Conservation (phyloP, 306 rosid genomes). For the Rosa rugosa region DNA sequence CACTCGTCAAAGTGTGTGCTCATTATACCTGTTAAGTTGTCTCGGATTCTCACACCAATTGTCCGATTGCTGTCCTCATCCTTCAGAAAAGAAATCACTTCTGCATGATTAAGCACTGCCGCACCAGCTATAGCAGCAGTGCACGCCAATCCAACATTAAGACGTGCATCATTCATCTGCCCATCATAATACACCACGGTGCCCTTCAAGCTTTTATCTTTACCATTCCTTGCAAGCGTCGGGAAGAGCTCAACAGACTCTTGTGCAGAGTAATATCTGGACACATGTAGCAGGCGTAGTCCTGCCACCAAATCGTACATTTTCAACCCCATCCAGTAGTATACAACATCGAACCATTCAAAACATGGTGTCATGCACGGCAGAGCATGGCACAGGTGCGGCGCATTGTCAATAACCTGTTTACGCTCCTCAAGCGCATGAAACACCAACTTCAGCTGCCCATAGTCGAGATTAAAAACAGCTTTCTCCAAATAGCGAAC, state of each 20-base stretch:
- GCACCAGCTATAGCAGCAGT: conserved; percentile 98
- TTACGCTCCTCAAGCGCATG: conserved; percentile 98
- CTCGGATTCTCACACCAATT: conserved; percentile 81
- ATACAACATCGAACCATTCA: conserved; percentile 88
- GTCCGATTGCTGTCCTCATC: conserved; percentile 66
- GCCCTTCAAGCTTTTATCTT: conserved; percentile 69
- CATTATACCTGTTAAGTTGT: conserved; percentile 73
- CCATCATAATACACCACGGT: conserved; percentile 98
- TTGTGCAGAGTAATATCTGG: conserved; percentile 86
- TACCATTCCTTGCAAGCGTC: conserved; percentile 74
- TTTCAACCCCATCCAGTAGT: conserved; percentile 94
- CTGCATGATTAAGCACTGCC: conserved; percentile 95
- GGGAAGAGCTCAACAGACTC: conserved; percentile 94
- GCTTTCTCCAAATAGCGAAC: conserved; percentile 99
- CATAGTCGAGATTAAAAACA: conserved; percentile 86
- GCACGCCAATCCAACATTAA: conserved; percentile 91
- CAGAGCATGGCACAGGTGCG: conserved; percentile 94
- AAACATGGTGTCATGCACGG: conserved; percentile 99
- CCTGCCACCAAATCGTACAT: conserved; percentile 97
- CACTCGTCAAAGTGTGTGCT: conserved; percentile 11
- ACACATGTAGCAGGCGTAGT: conserved; percentile 71
- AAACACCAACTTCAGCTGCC: conserved; percentile 91
- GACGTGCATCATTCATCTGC: conserved; percentile 96
- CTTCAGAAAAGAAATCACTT: conserved; percentile 79
- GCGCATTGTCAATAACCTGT: conserved; percentile 91